Base-by-base conservation (phyloP, 768 basidiomycete genomes). In the Amylocystis lapponica region DNA sequence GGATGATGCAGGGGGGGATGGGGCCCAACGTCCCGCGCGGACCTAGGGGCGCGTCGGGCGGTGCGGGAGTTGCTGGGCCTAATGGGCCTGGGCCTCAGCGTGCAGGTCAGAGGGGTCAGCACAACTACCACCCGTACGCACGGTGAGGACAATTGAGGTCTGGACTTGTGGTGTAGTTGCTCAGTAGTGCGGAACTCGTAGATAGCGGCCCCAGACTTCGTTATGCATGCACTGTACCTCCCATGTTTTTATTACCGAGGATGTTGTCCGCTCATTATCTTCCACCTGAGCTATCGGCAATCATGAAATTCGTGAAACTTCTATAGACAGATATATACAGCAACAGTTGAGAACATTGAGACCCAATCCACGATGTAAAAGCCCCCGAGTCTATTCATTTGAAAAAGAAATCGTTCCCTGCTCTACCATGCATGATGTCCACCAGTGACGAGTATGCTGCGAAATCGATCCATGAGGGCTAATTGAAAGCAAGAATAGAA, bases 41-140 rank as follows among this genome's bases (percentile, higher is more conserved):
- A 3, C 82, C 83, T 37, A 65, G 77, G 57, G 81, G 76, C 40
- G 80, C 69, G 4, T 69, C 71, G n/a, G 64, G 66, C 12, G 71
- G 67, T 0, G 67, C 64, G 2, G 73, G 76, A 53, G n/a, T n/a
- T n/a, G 74, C 69, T 12, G 75, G 71, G 5, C 57, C 60, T n/a
- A 50, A 74, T 2, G 75, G 78, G 39, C 81, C 82, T 40, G 86
- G 86, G 0, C 86, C 86, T 3, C 84, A 86, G 62, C 72, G 87
- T 43, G 74, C 78, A 10, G 72, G 66, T 2, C 80, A 83, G 54
- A 67, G 86, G 27, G 86, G 88, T 26, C 81, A 85, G 55, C 86
- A 89, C 63, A 77, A 79, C 50, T 91, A 84, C 65, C 88, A 90
- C 54, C 88, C 88, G 0, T 91, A 91, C 53, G 82, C 85, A 25